Base-by-base conservation (phyloP, 2,329 filamentous ascomycete genomes). In the Waltergamsia citrina region DNA sequence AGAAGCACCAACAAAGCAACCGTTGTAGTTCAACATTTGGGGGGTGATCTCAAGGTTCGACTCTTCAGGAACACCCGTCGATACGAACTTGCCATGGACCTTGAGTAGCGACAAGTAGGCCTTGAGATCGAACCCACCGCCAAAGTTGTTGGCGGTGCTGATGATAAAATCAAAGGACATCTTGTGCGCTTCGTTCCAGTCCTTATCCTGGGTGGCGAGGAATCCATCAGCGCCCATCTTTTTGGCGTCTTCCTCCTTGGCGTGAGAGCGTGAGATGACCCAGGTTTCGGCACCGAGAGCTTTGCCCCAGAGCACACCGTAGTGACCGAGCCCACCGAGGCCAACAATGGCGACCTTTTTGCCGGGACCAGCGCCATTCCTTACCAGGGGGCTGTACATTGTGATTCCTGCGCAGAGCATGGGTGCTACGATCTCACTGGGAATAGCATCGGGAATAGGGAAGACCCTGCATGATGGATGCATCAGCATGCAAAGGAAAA, bases 381-480 rank as follows among this genome's bases (percentile, higher is more conserved):
- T 70, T 37, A 82, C 76, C 3, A 93, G 67, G 1, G 85, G 85
- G 30, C 73, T 80, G 61, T 78, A 93, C 29, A 76, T 75, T 0
- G 85, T 92, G 25, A 90, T 65, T 37, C 85, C 85, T 8, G 83
- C 85, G 54, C 85, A 93, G 39, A 92, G 69, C 80, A 87, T 85
- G 2, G 82, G 82, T 1, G 83, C 85, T 1, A 78, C 82, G 25
- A 75, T 56, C 29, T 62, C 61, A 25, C 66, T 68, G 2, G 63
- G 49, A 18, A 92, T 67, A 25, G 65, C 73, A 8, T 85, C 81
- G 5, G 85, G 85, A 43, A 92, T 88, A 36, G 59, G 58, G 36
- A 63, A 47, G 10, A 50, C 52, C 45, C n/a, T n/a, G n/a, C n/a
- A n/a, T n/a, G n/a, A n/a, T n/a, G n/a, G n/a, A n/a, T n/a, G n/a